A percentile compares a stretch with the other conserved stretches of the same genome.
Conservation (phyloP, 2,329 filamentous ascomycete species). For the Elsinoe australis region DNA sequence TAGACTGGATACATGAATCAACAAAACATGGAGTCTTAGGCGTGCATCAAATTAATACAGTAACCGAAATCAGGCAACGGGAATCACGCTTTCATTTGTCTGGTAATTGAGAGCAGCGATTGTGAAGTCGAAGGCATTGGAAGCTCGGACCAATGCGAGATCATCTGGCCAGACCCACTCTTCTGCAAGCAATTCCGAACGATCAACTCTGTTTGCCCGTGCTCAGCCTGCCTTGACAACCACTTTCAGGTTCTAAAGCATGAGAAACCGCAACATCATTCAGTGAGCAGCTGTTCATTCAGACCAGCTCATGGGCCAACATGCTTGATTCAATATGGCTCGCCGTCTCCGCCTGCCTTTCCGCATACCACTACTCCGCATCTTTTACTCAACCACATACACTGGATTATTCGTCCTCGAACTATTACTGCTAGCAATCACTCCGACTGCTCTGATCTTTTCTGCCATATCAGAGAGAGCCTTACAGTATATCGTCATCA, state of each 20-base stretch:
- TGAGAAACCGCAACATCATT: background rate
- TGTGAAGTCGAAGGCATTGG: background rate
- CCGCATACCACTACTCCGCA: constrained; percentile 58
- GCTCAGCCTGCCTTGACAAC: constrained; percentile 2
- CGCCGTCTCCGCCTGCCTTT: constrained; percentile 26
- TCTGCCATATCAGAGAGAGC: constrained; percentile 62
- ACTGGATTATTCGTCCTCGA: constrained; percentile 67
- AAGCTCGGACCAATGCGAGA: background rate
- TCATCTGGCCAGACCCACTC: constrained; percentile 3
- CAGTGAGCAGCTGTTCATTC: background rate
- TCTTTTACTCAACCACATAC: constrained; percentile 76
- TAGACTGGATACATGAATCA: too few species aligned
- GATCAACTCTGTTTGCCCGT: constrained; percentile 11
- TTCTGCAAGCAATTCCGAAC: constrained; percentile 9
- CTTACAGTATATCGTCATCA: constrained; percentile 73
- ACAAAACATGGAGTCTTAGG: too few species aligned
- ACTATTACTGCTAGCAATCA: constrained; percentile 65
- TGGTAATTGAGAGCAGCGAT: too few species aligned
- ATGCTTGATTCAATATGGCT: constrained; percentile 16
- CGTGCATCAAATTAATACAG: too few species aligned
- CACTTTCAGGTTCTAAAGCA: too few species aligned
- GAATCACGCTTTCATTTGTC: too few species aligned
- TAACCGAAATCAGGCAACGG: too few species aligned
- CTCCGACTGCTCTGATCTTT: constrained; percentile 69
- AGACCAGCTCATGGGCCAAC: background rate